A percentile compares a stretch with the other conserved stretches of the same genome.
Evolutionary conservation across 1,284 basidiomycete species (phyloP).

Genomic region (Macrocystidia cucumis): DNA sequence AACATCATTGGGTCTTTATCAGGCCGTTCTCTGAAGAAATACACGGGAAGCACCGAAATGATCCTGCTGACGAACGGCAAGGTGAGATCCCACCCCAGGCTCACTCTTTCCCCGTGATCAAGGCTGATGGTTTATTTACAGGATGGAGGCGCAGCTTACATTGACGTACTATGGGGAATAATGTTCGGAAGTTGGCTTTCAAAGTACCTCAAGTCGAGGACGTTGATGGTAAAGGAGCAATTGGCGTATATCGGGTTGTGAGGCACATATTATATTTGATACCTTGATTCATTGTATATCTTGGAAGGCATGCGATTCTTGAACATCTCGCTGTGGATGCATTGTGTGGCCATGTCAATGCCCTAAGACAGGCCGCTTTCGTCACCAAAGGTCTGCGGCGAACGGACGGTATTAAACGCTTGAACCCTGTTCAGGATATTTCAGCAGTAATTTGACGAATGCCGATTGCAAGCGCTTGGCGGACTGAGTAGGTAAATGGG

Average conservation of each 20-base stretch:
- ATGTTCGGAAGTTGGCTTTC: slow-evolving; percentile 20
- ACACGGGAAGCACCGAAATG: slow-evolving; percentile 44
- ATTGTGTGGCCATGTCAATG: too few relatives aligned
- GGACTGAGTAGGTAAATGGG: too few relatives aligned
- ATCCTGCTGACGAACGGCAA: slow-evolving; percentile 53
- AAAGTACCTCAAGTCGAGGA: slow-evolving; percentile 17
- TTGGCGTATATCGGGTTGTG: neutral
- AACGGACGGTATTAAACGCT: too few relatives aligned
- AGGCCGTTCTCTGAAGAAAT: slow-evolving; percentile 26
- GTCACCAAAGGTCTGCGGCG: too few relatives aligned
- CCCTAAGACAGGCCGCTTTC: too few relatives aligned
- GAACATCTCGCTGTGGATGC: too few relatives aligned
- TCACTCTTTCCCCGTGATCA: slow-evolving; percentile 1
- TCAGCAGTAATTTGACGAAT: too few relatives aligned
- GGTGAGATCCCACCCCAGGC: slow-evolving; percentile 28
- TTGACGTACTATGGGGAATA: slow-evolving; percentile 40
- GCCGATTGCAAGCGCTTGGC: too few relatives aligned
- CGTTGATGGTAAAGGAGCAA: neutral
- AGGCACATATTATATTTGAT: too few relatives aligned
- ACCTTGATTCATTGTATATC: too few relatives aligned
- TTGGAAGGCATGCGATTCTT: too few relatives aligned
- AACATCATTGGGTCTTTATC: slow-evolving; percentile 46
- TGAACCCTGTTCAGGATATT: too few relatives aligned
- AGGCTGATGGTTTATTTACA: slow-evolving; percentile 20
- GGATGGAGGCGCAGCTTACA: slow-evolving; percentile 37